Percentiles rank a stretch among this genome's conserved stretches.
These are phyloP conservation scores for Prunus yedoensis DNA, from an alignment of 331 rosid species.

Conservation along the genomic window DNA sequence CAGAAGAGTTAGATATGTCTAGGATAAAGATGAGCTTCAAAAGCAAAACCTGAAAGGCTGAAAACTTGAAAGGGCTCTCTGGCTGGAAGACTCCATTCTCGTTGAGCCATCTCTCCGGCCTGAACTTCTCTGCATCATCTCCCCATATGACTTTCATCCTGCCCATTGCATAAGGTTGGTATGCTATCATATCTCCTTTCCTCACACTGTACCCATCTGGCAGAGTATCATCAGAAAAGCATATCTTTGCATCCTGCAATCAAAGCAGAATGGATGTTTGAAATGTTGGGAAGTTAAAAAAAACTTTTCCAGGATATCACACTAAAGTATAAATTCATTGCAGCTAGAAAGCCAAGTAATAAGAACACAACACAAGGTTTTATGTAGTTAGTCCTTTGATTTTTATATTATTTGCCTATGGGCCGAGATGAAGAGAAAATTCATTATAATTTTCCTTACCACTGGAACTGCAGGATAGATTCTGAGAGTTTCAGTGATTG, in stretches of 20 bases:
- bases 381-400: background rate
- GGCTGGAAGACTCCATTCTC: constrained; percentile 55
- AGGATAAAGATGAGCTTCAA: background rate
- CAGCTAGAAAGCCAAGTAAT: background rate
- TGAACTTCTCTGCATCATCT: constrained; percentile 70
- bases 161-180: constrained; percentile 96
- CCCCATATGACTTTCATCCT: constrained; percentile 93
- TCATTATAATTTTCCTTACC: constrained; percentile 41
- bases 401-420: background rate
- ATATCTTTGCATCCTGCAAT: constrained; percentile 70
- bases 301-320: background rate
- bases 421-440: background rate
- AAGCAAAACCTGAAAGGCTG: constrained; percentile 76
- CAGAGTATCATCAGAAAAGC: constrained; percentile 72
- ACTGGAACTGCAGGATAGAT: constrained; percentile 91
- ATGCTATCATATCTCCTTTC: constrained; percentile 66
- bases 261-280: background rate
- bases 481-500: constrained; percentile 84
- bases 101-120: constrained; percentile 85
- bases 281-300: background rate
- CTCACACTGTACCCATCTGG: constrained; percentile 75
- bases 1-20: background rate
- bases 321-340: background rate
- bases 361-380: background rate
- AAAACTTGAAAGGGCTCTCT: constrained; percentile 78